Conservation (phyloP, 2,329 filamentous ascomycete species). For the Pezicula rhizophila region DNA sequence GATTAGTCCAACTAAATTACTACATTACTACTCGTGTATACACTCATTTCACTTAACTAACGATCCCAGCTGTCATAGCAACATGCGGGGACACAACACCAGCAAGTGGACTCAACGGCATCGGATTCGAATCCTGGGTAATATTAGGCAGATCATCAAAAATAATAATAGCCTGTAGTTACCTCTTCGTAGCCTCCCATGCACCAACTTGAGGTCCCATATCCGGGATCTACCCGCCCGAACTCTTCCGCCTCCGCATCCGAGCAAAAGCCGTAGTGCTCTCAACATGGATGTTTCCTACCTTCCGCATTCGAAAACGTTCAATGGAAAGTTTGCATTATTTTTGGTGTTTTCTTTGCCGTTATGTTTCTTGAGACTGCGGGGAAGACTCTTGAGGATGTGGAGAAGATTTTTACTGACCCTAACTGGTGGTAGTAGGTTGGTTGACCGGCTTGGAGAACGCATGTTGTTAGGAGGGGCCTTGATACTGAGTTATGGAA, state of each 20-base stretch:
- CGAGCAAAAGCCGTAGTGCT: slow-evolving; percentile 49
- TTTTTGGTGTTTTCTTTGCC: slow-evolving; percentile 48
- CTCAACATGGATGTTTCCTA: slow-evolving; percentile 43
- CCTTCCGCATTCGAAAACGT: slow-evolving; percentile 39
- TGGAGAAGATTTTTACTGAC: slow-evolving; percentile 36
- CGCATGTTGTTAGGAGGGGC: slow-evolving; percentile 16
- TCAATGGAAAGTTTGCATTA: slow-evolving; percentile 45
- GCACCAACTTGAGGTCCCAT: slow-evolving; percentile 46
- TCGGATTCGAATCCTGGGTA: slow-evolving; percentile 37
- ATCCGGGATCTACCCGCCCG: slow-evolving; percentile 44
- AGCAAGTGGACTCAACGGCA: slow-evolving; percentile 35
- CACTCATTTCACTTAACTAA: no score
- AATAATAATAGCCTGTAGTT: slow-evolving; percentile 59
- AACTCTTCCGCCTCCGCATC: slow-evolving; percentile 41
- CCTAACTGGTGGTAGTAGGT: slow-evolving; percentile 19
- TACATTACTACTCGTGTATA: no score
- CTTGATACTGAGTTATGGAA: slow-evolving; percentile 23
- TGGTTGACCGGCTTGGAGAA: slow-evolving; percentile 26
- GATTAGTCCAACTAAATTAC: no score
- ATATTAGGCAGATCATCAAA: slow-evolving; percentile 44
- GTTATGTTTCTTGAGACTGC: slow-evolving; percentile 50
- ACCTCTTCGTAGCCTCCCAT: slow-evolving; percentile 54
- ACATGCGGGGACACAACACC: slow-evolving; percentile 31
- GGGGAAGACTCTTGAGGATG: slow-evolving; percentile 49
- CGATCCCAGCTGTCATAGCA: no score